phyloP scores from a whole-genome alignment of 148 eudicot genomes.

The Suaeda aralocaspica region DNA sequence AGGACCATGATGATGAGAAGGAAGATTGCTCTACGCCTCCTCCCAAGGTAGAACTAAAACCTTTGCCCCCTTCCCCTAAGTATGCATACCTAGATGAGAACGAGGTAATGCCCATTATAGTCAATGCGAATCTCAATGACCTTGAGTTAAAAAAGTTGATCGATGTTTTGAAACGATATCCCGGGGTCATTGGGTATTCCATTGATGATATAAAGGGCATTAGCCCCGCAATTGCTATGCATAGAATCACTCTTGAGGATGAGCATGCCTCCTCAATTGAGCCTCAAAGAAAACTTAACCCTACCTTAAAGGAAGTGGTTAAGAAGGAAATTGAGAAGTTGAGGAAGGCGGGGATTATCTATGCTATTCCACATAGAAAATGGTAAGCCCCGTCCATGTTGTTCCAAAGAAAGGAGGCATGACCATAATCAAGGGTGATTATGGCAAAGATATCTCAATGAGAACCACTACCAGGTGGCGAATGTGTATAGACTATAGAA shows the following conservation, averaged over 20 bases:
- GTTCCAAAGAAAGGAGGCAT: neutral
- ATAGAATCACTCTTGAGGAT: neutral
- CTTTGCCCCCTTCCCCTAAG: no score
- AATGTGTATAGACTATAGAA: neutral
- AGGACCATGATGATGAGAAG: no score
- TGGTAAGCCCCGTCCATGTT: slow-evolving; percentile 4
- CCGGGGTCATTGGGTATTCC: neutral
- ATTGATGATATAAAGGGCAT: neutral
- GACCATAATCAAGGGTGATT: neutral
- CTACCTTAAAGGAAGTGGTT: neutral
- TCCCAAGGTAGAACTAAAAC: no score
- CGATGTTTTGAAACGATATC: neutral
- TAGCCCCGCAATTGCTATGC: neutral
- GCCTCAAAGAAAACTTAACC: neutral
- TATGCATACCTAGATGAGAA: no score
- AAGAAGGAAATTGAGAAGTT: neutral
- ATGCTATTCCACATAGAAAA: neutral
- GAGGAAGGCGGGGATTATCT: neutral
- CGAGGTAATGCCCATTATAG: no score
- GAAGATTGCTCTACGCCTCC: no score
- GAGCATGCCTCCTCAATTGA: neutral
- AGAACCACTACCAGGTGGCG: neutral
- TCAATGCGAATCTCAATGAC: no score
- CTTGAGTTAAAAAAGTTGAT: neutral
- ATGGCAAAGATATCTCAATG: neutral